phyloP scores from a whole-genome alignment of 2,329 filamentous ascomycete species.

The Paraphoma chrysanthemicola region DNA sequence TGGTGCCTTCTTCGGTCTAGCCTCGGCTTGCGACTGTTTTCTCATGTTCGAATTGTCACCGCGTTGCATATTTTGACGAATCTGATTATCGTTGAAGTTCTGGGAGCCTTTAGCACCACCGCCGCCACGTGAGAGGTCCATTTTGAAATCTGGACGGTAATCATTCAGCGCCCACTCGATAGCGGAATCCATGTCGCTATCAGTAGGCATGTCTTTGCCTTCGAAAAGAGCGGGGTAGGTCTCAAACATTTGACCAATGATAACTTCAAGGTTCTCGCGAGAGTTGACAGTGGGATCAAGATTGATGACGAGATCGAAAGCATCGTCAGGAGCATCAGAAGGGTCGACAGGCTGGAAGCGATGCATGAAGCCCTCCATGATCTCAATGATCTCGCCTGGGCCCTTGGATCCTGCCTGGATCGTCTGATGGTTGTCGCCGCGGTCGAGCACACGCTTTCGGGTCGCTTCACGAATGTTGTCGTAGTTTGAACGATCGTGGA shows the following conservation, averaged over 20 bases:
- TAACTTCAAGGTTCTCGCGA: constrained; percentile 81
- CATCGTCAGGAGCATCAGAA: constrained; percentile 73
- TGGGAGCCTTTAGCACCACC: constrained; percentile 19
- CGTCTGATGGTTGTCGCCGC: constrained; percentile 97
- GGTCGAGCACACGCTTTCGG: constrained; percentile 76
- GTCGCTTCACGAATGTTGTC: constrained; percentile 77
- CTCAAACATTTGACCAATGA: constrained; percentile 74
- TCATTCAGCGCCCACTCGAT: constrained; percentile 76
- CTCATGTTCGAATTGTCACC: constrained; percentile 25
- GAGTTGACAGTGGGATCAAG: constrained; percentile 81
- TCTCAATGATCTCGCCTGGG: constrained; percentile 75
- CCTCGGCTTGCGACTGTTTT: constrained; percentile 33
- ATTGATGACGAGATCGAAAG: constrained; percentile 85
- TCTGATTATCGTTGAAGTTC: constrained; percentile 48
- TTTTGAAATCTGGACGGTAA: constrained; percentile 78
- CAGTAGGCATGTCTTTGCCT: constrained; percentile 66
- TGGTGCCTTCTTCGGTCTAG: constrained; percentile 57
- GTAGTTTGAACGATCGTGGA: constrained; percentile 73
- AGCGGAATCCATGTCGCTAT: constrained; percentile 78
- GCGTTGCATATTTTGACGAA: constrained; percentile 32
- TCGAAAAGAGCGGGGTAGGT: constrained; percentile 79
- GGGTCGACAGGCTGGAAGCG: constrained; percentile 82
- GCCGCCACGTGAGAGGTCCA: constrained; percentile 69
- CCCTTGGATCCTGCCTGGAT: constrained; percentile 84
- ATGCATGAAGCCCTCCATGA: constrained; percentile 93